These are phyloP conservation scores for Ramaria sp. DNA, from an alignment of 768 basidiomycete species.

Conservation along the genomic window DNA sequence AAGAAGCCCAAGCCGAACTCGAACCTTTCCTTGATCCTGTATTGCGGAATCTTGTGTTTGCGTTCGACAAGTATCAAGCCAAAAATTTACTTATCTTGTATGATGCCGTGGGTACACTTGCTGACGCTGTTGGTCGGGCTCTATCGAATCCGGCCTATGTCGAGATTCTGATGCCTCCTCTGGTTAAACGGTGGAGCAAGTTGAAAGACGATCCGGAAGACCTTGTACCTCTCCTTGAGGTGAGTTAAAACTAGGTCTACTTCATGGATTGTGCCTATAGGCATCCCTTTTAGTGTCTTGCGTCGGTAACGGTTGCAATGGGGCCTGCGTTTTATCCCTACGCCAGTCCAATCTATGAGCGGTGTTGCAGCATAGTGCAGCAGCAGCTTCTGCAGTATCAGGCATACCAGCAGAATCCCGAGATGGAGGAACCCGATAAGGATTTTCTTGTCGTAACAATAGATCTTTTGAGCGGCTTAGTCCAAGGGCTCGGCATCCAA, in stretches of 20 bases:
- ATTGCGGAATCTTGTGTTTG: slow-evolving; percentile 86
- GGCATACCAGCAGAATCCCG: slow-evolving; percentile 77
- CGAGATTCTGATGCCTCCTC: slow-evolving; percentile 92
- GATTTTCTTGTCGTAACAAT: slow-evolving; percentile 96
- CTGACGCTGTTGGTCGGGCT: slow-evolving; percentile 88
- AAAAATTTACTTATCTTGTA: slow-evolving; percentile 98
- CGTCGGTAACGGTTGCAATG: slow-evolving; percentile 95
- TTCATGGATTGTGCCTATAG: slow-evolving; percentile 1
- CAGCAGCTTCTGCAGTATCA: slow-evolving; percentile 77
- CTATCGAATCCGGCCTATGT: slow-evolving; percentile 80
- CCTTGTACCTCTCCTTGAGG: slow-evolving; percentile 91
- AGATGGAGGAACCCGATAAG: slow-evolving; percentile 90
- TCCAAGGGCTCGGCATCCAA: slow-evolving; percentile 79
- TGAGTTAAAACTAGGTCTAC: slow-evolving; percentile 21
- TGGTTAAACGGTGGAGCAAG: slow-evolving; percentile 84
- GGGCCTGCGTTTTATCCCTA: slow-evolving; percentile 82
- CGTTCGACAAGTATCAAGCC: slow-evolving; percentile 97
- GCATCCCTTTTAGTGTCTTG: slow-evolving; percentile 61
- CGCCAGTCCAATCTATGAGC: slow-evolving; percentile 84
- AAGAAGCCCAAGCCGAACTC: slow-evolving; percentile 86
- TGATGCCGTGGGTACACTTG: slow-evolving; percentile 96
- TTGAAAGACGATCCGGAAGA: slow-evolving; percentile 87
- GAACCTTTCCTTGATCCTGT: slow-evolving; percentile 93
- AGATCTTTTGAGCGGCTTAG: slow-evolving; percentile 92
- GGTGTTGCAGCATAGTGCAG: slow-evolving; percentile 82